These are phyloP conservation scores for Colletotrichum godetiae DNA, from an alignment of 2,329 filamentous ascomycete genomes.

Conservation along the genomic window DNA sequence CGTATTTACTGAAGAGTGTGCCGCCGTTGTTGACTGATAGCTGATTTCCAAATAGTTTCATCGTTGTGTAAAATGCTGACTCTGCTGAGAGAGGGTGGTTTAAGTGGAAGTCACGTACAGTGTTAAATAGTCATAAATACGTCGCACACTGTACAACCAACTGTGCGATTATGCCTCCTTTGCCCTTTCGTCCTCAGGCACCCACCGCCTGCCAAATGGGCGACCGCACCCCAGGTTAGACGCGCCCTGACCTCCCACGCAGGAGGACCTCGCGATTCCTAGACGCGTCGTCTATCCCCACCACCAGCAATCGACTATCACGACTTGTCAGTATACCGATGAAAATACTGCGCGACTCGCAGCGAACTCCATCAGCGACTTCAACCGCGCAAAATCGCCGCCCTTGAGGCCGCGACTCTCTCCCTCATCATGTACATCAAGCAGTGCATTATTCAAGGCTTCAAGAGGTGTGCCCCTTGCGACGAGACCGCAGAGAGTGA, in stretches of 20 bases:
- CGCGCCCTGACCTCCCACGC: slow-evolving; percentile 25
- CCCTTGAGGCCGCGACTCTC: slow-evolving; percentile 31
- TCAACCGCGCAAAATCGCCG: slow-evolving; percentile 26
- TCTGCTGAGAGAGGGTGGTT: too few species aligned
- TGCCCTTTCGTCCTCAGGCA: slow-evolving; percentile 28
- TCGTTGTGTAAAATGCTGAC: not conserved
- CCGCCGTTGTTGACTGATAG: not conserved
- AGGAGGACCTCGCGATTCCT: slow-evolving; percentile 23
- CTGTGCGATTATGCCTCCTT: not conserved
- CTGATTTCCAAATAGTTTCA: not conserved
- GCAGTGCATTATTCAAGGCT: slow-evolving; percentile 99
- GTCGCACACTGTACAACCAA: not conserved
- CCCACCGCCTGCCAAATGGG: slow-evolving; percentile 15
- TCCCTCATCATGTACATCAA: slow-evolving; percentile 89
- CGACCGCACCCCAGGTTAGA: slow-evolving; percentile 16
- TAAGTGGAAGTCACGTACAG: not conserved
- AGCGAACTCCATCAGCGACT: slow-evolving; percentile 20
- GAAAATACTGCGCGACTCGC: slow-evolving; percentile 30
- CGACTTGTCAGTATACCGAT: slow-evolving; percentile 22
- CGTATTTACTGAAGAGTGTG: not conserved
- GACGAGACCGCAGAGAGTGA: slow-evolving; percentile 36
- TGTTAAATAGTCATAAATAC: not conserved
- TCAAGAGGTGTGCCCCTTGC: slow-evolving; percentile 81
- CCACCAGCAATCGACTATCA: slow-evolving; percentile 25
- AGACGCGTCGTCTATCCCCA: slow-evolving; percentile 37